Percentiles rank a stretch among this genome's conserved stretches.
These are phyloP conservation scores for Phallus indusiatus DNA, from an alignment of 768 basidiomycete species.

Conservation along the genomic window DNA sequence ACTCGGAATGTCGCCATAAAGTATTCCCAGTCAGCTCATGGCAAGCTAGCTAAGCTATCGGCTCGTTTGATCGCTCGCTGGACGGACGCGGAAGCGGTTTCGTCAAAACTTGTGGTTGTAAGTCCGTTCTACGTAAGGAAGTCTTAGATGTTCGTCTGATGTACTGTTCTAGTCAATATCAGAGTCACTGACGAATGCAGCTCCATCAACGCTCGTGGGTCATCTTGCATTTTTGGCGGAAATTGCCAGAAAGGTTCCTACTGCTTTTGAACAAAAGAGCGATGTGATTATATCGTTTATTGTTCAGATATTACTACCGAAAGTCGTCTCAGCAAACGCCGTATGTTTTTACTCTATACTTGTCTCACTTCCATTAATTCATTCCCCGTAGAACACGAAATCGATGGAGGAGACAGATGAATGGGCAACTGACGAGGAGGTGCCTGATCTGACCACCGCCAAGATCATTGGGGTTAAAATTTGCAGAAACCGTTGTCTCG, in stretches of 20 bases:
- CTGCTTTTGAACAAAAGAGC: slow-evolving; percentile 71
- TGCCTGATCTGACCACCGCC: slow-evolving; percentile 50
- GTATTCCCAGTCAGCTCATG: slow-evolving; percentile 49
- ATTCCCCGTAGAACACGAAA: slow-evolving; percentile 42
- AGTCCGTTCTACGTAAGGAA: slow-evolving; percentile 12
- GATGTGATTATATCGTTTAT: slow-evolving; percentile 66
- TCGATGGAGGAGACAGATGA: slow-evolving; percentile 46
- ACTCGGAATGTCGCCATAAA: slow-evolving; percentile 55
- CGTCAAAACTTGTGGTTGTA: slow-evolving; percentile 58
- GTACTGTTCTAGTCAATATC: slow-evolving; percentile 43
- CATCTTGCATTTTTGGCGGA: slow-evolving; percentile 67
- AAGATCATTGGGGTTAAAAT: slow-evolving; percentile 75
- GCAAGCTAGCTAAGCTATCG: slow-evolving; percentile 76
- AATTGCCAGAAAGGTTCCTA: slow-evolving; percentile 55
- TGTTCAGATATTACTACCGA: slow-evolving; percentile 61
- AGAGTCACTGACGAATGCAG: slow-evolving; percentile 35
- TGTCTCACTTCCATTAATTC: background rate
- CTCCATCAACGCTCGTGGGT: slow-evolving; percentile 39
- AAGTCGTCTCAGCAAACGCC: slow-evolving; percentile 33
- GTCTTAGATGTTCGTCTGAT: background rate
- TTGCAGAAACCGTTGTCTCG: slow-evolving; percentile 69
- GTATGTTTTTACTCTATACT: slow-evolving; percentile 27
- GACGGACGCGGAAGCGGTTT: slow-evolving; percentile 41
- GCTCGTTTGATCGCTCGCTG: slow-evolving; percentile 60
- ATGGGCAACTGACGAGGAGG: slow-evolving; percentile 64